Percentiles rank a stretch among this genome's conserved stretches.
Evolutionary conservation across 2,329 filamentous ascomycete genomes (phyloP).

Genomic region (Pseudogymnoascus destructans): DNA sequence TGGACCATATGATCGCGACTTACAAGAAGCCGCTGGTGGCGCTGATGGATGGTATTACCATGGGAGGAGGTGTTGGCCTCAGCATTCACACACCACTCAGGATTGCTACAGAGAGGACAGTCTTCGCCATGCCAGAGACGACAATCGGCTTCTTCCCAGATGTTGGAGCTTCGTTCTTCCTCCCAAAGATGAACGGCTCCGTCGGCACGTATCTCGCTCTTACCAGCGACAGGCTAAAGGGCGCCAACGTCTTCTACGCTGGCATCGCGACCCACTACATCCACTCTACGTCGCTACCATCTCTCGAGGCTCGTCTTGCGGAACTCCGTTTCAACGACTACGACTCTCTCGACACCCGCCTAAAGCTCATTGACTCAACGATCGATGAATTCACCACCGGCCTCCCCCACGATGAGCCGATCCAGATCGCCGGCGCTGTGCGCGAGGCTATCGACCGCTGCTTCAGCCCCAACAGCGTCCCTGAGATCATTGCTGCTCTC

Average conservation of each 20-base stretch:
- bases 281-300: conserved; percentile 73
- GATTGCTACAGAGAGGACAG: conserved; percentile 87
- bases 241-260: conserved; percentile 77
- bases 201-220: conserved; percentile 87
- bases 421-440: conserved; percentile 53
- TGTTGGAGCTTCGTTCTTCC: conserved; percentile 91
- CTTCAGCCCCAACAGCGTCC: conserved; percentile 54
- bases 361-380: conserved; percentile 66
- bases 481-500: conserved; percentile 52
- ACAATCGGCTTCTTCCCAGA: conserved; percentile 98
- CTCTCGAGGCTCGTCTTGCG: conserved; percentile 70
- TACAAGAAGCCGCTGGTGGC: conserved; percentile 88
- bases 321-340: conserved; percentile 83
- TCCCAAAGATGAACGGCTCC: conserved; percentile 75
- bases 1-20: conserved; percentile 90
- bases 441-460: conserved; percentile 76
- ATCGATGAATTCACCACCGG: conserved; percentile 87
- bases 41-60: conserved; percentile 95
- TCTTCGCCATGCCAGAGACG: conserved; percentile 98
- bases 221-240: conserved; percentile 71
- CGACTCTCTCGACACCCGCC: conserved; percentile 46
- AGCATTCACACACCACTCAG: conserved; percentile 91
- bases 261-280: conserved; percentile 94
- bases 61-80: conserved; percentile 92
- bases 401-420: conserved; percentile 61